Conservation (phyloP, 2,329 filamentous ascomycete species). For the Calonectria montana region DNA sequence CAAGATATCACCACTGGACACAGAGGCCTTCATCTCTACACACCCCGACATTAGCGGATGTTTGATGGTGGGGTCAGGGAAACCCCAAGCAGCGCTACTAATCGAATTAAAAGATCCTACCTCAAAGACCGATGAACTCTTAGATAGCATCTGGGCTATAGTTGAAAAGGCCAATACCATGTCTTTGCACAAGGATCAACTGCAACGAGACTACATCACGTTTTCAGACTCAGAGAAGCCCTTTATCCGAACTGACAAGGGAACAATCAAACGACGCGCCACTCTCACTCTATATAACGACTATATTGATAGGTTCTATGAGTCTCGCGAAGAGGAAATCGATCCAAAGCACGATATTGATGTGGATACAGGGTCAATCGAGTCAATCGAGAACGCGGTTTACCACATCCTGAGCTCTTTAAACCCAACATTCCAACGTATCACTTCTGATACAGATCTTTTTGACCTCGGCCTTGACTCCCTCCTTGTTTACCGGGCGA, state of each 20-base stretch:
- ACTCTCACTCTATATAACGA: constrained; percentile 53
- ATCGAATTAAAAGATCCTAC: constrained; percentile 41
- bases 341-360: constrained; percentile 15
- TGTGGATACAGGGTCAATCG: constrained; percentile 36
- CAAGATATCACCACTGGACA: constrained; percentile 46
- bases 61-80: constrained; percentile 41
- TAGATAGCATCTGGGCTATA: constrained; percentile 57
- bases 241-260: constrained; percentile 58
- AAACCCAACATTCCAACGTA: constrained; percentile 28
- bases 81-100: constrained; percentile 41
- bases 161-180: constrained; percentile 56
- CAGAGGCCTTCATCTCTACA: constrained; percentile 40
- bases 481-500: constrained; percentile 41
- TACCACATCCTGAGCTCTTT: constrained; percentile 32
- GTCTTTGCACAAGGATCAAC: constrained; percentile 53
- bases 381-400: constrained; percentile 34
- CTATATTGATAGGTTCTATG: constrained; percentile 61
- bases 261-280: constrained; percentile 54
- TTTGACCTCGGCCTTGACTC: constrained; percentile 48
- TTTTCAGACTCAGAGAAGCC: constrained; percentile 55
- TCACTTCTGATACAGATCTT: constrained; percentile 37
- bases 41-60: constrained; percentile 43
- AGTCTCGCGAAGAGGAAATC: constrained; percentile 27
- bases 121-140: constrained; percentile 36
- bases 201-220: constrained; percentile 55